Conservation (phyloP, 805 yeast genomes). For the Candida sithepensis region DNA sequence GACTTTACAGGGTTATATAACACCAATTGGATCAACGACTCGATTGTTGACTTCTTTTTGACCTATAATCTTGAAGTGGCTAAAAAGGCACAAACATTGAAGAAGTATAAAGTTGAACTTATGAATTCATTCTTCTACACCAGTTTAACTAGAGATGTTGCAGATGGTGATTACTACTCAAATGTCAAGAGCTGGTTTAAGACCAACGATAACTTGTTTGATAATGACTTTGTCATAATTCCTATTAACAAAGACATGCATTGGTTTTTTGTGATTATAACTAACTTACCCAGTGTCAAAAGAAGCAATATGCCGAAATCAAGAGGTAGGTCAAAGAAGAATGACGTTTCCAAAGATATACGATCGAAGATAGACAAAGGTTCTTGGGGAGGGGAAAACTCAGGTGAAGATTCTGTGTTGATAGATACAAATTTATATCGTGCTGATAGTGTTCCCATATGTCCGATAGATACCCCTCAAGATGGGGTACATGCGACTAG, state of each 20-base stretch:
- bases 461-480: background rate
- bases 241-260: constrained; percentile 82
- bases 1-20: constrained; percentile 80
- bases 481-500: background rate
- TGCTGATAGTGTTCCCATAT: background rate
- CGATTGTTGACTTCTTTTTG: constrained; percentile 79
- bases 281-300: constrained; percentile 41
- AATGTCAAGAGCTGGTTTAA: constrained; percentile 78
- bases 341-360: background rate
- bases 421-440: background rate
- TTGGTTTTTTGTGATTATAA: constrained; percentile 82
- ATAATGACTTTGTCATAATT: constrained; percentile 58
- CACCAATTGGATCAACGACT: constrained; percentile 87
- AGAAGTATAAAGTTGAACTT: constrained; percentile 41
- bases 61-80: constrained; percentile 43
- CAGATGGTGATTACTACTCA: constrained; percentile 41
- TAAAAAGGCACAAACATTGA: constrained; percentile 30
- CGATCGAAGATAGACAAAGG: constrained; percentile 2
- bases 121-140: constrained; percentile 85
- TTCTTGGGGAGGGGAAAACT: background rate
- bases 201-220: constrained; percentile 54
- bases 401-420: background rate
- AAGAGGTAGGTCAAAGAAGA: background rate
- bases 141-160: constrained; percentile 40
- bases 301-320: constrained; percentile 1